These are phyloP conservation scores for Mortierella sp. DNA, from an alignment of 371 early-diverging fungal species.

Conservation along the genomic window DNA sequence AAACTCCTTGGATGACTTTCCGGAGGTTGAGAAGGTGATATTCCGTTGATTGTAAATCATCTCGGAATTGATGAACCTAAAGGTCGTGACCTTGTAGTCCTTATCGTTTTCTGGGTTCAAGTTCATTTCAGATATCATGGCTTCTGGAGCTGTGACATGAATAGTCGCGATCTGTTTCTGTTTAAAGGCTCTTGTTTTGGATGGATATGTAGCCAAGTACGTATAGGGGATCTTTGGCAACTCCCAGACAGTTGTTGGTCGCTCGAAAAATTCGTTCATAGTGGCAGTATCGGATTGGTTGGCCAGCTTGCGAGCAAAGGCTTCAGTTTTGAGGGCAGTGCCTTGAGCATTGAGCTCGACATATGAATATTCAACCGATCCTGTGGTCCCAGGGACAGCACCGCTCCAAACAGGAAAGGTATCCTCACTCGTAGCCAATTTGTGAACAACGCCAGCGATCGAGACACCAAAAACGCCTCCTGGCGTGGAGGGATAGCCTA, in stretches of 20 bases:
- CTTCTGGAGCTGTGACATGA: conserved; percentile 57
- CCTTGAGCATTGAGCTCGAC: conserved; percentile 27
- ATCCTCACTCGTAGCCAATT: conserved; percentile 13
- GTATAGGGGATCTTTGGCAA: conserved; percentile 67
- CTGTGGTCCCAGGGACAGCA: conserved; percentile 16
- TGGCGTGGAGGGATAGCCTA: conserved; percentile 21
- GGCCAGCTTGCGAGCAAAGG: conserved; percentile 27
- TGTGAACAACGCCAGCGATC: conserved; percentile 16
- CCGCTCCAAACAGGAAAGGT: conserved; percentile 35
- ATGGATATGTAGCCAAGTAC: conserved; percentile 47
- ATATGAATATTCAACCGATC: conserved; percentile 24
- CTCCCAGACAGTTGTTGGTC: conserved; percentile 60
- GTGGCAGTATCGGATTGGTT: conserved; percentile 30
- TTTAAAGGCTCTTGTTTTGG: conserved; percentile 53
- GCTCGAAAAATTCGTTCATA: conserved; percentile 71
- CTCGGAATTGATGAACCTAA: conserved; percentile 62
- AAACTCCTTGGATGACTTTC: conserved; percentile 66
- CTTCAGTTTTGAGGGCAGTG: conserved; percentile 21
- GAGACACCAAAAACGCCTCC: conserved; percentile 27
- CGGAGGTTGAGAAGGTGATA: conserved; percentile 61
- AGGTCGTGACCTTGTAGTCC: conserved; percentile 32
- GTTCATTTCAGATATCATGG: conserved; percentile 49
- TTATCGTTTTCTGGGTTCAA: conserved; percentile 42
- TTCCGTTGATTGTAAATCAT: conserved; percentile 56
- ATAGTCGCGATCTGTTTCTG: conserved; percentile 64